Evolutionary conservation across 495 filamentous ascomycete genomes (phyloP).

Genomic region (Penicillium argentinense): DNA sequence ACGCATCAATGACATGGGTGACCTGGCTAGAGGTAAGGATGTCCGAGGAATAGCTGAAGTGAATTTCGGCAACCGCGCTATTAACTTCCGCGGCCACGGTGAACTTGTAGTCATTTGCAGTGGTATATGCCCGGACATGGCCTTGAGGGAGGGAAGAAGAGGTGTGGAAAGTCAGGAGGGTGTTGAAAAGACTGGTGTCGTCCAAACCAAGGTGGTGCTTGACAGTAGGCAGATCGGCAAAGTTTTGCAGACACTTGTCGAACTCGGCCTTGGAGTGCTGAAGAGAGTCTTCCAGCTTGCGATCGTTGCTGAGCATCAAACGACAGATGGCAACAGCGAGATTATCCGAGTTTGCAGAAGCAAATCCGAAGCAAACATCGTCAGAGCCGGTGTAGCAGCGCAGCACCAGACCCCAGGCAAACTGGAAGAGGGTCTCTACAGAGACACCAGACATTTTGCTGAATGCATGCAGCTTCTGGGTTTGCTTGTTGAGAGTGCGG

Average conservation of each 20-base stretch:
- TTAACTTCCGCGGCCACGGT: slow-evolving; percentile 57
- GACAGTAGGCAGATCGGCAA: slow-evolving; percentile 38
- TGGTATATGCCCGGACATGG: background rate
- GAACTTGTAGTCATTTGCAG: slow-evolving; percentile 51
- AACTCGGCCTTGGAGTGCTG: slow-evolving; percentile 35
- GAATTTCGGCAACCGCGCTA: slow-evolving; percentile 28
- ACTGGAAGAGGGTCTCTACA: slow-evolving; percentile 37
- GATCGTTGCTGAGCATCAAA: slow-evolving; percentile 34
- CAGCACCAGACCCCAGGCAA: slow-evolving; percentile 56
- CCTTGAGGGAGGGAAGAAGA: slow-evolving; percentile 11
- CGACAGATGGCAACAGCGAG: slow-evolving; percentile 32
- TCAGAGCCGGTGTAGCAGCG: slow-evolving; percentile 52
- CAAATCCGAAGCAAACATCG: slow-evolving; percentile 56
- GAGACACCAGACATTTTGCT: slow-evolving; percentile 32
- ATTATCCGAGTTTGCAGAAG: slow-evolving; percentile 25
- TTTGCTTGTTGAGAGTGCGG: slow-evolving; percentile 27
- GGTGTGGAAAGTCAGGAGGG: slow-evolving; percentile 41
- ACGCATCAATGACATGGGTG: slow-evolving; percentile 39
- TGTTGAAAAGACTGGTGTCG: slow-evolving; percentile 51
- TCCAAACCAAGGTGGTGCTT: slow-evolving; percentile 38
- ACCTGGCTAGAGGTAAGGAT: slow-evolving; percentile 35
- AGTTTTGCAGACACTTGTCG: slow-evolving; percentile 34
- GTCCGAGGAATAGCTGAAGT: slow-evolving; percentile 41
- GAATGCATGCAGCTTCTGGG: slow-evolving; percentile 34
- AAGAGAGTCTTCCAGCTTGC: slow-evolving; percentile 34